Percentiles rank a stretch among this genome's conserved stretches.
These are phyloP conservation scores for Stipa capillata DNA, from an alignment of 176 grass and related monocot species.

Conservation along the genomic window DNA sequence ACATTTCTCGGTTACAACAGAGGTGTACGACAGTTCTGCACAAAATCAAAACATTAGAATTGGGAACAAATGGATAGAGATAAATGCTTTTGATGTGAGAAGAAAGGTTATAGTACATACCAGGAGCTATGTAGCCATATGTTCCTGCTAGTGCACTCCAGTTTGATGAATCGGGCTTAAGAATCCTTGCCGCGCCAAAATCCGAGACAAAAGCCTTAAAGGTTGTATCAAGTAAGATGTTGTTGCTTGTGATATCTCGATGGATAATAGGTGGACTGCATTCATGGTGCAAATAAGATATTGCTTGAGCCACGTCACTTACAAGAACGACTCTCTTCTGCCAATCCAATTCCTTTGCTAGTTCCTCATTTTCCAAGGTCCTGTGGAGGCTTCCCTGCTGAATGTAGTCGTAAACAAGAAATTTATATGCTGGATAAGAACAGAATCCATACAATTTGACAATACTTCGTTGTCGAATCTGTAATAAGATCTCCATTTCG, in stretches of 20 bases:
- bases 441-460: constrained; percentile 1
- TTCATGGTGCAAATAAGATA: background rate
- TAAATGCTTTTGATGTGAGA: too few species aligned
- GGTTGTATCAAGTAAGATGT: too few species aligned
- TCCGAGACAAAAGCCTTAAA: too few species aligned
- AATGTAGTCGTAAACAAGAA: background rate
- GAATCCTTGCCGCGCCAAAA: too few species aligned
- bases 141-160: too few species aligned
- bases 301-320: background rate
- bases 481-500: background rate
- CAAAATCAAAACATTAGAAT: too few species aligned
- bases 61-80: too few species aligned
- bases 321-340: background rate
- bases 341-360: background rate
- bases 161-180: too few species aligned
- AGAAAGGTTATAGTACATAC: too few species aligned
- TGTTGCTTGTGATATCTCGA: constrained; percentile 20
- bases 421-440: background rate
- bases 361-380: background rate
- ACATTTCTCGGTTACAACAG: too few species aligned
- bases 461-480: background rate
- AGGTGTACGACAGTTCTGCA: too few species aligned
- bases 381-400: background rate
- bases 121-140: too few species aligned
- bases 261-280: constrained; percentile 15